Conservation (phyloP, 2,329 filamentous ascomycete species). For the Xenosphaeropsis pyriputrescens region DNA sequence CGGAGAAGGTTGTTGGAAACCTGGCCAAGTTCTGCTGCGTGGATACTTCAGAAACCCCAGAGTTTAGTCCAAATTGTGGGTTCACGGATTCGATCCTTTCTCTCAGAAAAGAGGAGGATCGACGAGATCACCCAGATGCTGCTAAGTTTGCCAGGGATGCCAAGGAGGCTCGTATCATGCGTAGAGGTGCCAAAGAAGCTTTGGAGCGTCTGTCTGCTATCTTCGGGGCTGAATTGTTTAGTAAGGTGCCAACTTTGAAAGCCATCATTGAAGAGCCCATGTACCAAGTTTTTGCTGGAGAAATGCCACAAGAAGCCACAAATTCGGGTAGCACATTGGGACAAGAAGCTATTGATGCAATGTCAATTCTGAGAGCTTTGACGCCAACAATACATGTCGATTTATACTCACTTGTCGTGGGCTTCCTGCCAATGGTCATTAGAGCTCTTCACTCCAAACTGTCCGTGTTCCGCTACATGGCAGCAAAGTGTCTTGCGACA, state of each 20-base stretch:
- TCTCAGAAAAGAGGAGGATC: constrained; percentile 92
- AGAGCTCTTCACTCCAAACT: constrained; percentile 78
- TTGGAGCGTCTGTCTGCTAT: constrained; percentile 72
- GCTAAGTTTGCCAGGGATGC: constrained; percentile 82
- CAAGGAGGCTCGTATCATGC: constrained; percentile 75
- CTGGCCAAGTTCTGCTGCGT: constrained; percentile 96
- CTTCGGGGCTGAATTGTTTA: constrained; percentile 66
- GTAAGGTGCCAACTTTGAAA: constrained; percentile 71
- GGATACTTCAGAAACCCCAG: constrained; percentile 92
- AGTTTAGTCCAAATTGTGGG: constrained; percentile 71
- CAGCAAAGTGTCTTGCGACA: constrained; percentile 92
- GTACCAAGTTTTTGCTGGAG: constrained; percentile 54
- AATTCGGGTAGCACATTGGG: constrained; percentile 65
- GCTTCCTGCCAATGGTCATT: constrained; percentile 72
- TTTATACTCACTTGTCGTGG: constrained; percentile 67
- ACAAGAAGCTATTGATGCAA: constrained; percentile 83
- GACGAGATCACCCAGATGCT: constrained; percentile 82
- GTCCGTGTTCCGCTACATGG: constrained; percentile 90
- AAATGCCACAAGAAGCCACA: constrained; percentile 57
- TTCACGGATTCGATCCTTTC: constrained; percentile 77
- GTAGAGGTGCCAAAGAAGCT: constrained; percentile 86
- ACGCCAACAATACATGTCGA: constrained; percentile 73
- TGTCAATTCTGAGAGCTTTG: constrained; percentile 84
- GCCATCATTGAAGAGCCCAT: constrained; percentile 73
- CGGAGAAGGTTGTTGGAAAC: constrained; percentile 92